Conservation (phyloP, 2,329 filamentous ascomycete genomes). For the Aspergillus candidus region DNA sequence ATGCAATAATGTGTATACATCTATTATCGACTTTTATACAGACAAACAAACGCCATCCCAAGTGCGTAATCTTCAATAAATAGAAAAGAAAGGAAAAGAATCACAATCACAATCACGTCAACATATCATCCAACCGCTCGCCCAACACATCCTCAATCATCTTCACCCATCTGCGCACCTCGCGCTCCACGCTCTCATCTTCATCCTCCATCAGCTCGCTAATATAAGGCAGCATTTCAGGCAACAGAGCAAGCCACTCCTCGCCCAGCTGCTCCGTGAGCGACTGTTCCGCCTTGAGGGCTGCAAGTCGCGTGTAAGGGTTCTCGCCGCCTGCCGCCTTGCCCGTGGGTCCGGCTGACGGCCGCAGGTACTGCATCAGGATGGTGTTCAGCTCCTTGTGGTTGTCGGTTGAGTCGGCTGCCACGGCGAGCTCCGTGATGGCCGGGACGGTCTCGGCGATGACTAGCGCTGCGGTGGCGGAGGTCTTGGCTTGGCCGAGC, state of each 20-base stretch:
- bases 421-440: constrained; percentile 71
- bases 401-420: constrained; percentile 79
- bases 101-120: constrained; percentile 58
- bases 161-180: constrained; percentile 84
- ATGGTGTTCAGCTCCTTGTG: constrained; percentile 80
- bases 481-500: constrained; percentile 44
- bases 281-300: constrained; percentile 72
- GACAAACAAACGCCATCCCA: too few relatives aligned
- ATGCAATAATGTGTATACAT: background rate
- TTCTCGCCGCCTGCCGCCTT: constrained; percentile 47
- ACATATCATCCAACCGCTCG: constrained; percentile 85
- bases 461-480: constrained; percentile 42
- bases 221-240: constrained; percentile 95
- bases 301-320: constrained; percentile 67
- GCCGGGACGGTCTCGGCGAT: constrained; percentile 60
- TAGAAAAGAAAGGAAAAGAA: background rate
- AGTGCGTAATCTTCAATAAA: too few relatives aligned
- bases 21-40: too few relatives aligned
- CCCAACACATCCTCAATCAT: constrained; percentile 84
- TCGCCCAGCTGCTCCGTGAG: constrained; percentile 78
- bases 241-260: constrained; percentile 85
- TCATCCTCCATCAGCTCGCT: constrained; percentile 95
- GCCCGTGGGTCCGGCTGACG: constrained; percentile 37
- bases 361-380: constrained; percentile 70
- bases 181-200: constrained; percentile 83